Percentiles rank a stretch among this genome's conserved stretches.
phyloP scores from a whole-genome alignment of 73 alveolate genomes.

The Paraurostyla sp. region DNA sequence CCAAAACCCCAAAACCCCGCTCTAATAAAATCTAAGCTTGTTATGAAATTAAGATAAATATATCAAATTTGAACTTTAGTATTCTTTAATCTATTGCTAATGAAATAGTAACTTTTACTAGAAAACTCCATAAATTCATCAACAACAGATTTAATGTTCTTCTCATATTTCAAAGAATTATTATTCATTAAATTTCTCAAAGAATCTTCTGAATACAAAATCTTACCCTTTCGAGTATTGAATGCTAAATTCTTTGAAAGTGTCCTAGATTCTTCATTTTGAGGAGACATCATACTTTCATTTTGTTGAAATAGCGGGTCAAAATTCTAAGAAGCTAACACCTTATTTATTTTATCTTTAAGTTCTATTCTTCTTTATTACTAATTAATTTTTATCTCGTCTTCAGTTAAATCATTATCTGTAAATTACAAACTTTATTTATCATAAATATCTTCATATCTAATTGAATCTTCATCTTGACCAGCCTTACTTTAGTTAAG shows the following conservation, averaged over 20 bases:
- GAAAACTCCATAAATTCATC: slow-evolving; percentile 47
- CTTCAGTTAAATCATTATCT: no score
- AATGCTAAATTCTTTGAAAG: background rate
- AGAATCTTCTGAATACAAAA: background rate
- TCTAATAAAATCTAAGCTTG: no score
- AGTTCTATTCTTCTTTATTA: background rate
- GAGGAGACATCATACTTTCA: background rate
- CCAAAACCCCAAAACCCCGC: no score
- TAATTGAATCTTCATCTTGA: no score
- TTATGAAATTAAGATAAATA: no score
- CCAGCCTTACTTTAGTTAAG: no score
- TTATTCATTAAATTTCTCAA: background rate
- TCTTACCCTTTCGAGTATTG: slow-evolving; percentile 2
- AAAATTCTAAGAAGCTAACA: background rate
- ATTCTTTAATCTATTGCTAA: slow-evolving; percentile 9
- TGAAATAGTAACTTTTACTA: slow-evolving; percentile 9
- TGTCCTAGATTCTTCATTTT: background rate
- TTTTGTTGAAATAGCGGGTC: no score
- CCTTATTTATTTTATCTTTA: background rate
- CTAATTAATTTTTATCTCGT: background rate
- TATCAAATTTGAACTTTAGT: background rate
- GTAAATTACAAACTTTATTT: no score
- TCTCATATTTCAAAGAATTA: background rate
- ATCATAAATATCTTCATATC: no score
- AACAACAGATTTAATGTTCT: slow-evolving; percentile 2